Evolutionary conservation across 495 filamentous ascomycete genomes (phyloP).

Genomic region (Sporormia fimetaria): DNA sequence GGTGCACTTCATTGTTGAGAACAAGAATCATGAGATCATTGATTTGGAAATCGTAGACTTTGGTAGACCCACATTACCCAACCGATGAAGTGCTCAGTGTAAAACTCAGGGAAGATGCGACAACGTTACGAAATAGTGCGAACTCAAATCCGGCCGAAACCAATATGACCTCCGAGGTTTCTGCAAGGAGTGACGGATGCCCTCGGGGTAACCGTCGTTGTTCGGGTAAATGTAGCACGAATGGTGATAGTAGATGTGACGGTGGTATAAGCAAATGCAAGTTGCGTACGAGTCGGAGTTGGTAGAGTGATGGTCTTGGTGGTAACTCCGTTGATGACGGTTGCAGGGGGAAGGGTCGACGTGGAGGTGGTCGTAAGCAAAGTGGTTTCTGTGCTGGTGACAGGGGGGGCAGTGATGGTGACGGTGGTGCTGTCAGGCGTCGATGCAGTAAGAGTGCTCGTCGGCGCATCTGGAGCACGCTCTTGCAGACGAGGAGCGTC

Average conservation of each 20-base stretch:
- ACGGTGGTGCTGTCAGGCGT: constrained; percentile 14
- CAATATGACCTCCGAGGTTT: constrained; percentile 13
- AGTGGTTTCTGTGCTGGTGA: constrained; percentile 9
- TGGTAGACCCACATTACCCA: too few species aligned
- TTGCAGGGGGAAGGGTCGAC: constrained; percentile 16
- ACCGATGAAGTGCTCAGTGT: too few species aligned
- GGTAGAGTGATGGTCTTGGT: constrained; percentile 23
- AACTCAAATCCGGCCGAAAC: constrained; percentile 4
- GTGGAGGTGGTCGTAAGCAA: constrained; percentile 12
- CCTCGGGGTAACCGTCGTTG: constrained; percentile 21
- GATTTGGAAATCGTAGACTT: too few species aligned
- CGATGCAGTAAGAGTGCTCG: constrained; percentile 13
- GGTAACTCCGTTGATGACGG: constrained; percentile 22
- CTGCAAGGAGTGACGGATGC: constrained; percentile 22
- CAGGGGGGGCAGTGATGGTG: constrained; percentile 12
- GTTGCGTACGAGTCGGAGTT: constrained; percentile 20
- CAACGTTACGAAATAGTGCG: background rate
- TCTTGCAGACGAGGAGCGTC: constrained; percentile 7
- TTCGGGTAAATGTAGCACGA: constrained; percentile 22
- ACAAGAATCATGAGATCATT: too few species aligned
- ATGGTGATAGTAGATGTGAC: constrained; percentile 20
- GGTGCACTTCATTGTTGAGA: too few species aligned
- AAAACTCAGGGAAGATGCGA: constrained; percentile 1
- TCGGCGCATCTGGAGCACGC: constrained; percentile 24
- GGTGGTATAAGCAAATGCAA: constrained; percentile 20